These are phyloP conservation scores for Geotrichum armillariae DNA, from an alignment of 1,139 yeast genomes.

Conservation along the genomic window DNA sequence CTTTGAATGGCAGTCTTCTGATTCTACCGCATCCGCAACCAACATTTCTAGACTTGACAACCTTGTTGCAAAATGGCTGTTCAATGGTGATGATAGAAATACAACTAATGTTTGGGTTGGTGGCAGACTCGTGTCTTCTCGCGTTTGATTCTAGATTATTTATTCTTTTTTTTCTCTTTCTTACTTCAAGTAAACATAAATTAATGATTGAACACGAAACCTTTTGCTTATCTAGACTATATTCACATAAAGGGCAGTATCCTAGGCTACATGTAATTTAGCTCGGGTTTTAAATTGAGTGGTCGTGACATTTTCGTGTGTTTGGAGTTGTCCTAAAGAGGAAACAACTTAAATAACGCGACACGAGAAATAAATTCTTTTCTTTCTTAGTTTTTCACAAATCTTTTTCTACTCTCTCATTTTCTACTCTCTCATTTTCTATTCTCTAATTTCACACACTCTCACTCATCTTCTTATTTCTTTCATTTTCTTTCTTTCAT, in stretches of 20 bases:
- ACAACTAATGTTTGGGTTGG: constrained; percentile 78
- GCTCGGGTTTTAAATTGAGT: no score
- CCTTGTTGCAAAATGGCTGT: constrained; percentile 86
- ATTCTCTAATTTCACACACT: no score
- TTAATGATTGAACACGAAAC: no score
- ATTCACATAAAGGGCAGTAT: no score
- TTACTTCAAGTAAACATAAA: no score
- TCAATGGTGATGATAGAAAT: constrained; percentile 92
- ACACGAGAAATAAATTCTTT: background rate
- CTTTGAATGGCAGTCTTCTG: constrained; percentile 62
- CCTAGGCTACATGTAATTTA: no score
- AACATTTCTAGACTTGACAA: constrained; percentile 45
- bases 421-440: constrained; percentile 12
- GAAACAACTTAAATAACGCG: constrained; percentile 1
- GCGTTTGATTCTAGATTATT: constrained; percentile 26
- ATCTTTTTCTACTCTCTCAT: background rate
- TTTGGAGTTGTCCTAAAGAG: background rate
- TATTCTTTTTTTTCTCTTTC: background rate
- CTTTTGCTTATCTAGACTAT: no score
- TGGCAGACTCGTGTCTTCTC: constrained; percentile 61
- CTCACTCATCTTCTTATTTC: constrained; percentile 10
- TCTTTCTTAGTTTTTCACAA: background rate
- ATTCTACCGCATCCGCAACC: constrained; percentile 18
- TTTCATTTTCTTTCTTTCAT: constrained; percentile 12
- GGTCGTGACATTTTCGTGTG: no score